Percentiles rank a stretch among this genome's conserved stretches.
phyloP scores from a whole-genome alignment of 305 asterid species.

The Fraxinus albicans region DNA sequence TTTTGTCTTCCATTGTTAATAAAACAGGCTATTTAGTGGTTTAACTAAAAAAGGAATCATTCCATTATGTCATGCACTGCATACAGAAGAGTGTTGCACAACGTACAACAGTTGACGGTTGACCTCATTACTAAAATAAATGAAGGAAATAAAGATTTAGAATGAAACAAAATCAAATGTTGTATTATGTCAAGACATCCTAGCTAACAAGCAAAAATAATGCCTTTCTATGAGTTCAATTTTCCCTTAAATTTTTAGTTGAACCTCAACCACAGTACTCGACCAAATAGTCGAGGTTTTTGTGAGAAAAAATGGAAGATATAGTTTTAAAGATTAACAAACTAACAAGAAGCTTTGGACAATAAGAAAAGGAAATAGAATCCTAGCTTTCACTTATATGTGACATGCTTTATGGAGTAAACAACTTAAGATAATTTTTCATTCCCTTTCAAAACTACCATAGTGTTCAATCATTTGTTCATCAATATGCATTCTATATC shows the following conservation, averaged over 20 bases:
- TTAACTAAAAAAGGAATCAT: too few species aligned
- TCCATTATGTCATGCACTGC: not conserved
- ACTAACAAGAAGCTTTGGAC: not conserved
- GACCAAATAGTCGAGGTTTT: not conserved
- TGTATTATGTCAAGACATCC: not conserved
- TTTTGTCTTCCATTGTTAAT: too few species aligned
- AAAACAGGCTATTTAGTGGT: too few species aligned
- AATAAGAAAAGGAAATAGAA: not conserved
- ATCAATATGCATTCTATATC: not conserved
- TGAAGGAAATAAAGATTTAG: not conserved
- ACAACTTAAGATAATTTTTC: not conserved
- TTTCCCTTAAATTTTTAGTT: not conserved
- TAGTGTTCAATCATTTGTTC: not conserved
- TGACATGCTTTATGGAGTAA: not conserved
- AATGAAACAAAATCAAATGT: not conserved
- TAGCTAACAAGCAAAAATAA: not conserved
- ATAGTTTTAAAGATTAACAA: not conserved
- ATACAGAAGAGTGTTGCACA: not conserved
- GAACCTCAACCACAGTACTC: not conserved
- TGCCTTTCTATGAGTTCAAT: not conserved
- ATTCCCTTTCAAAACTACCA: not conserved
- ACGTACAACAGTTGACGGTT: not conserved
- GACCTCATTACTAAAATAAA: not conserved
- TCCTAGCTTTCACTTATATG: not conserved
- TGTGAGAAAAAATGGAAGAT: not conserved